Evolutionary conservation across 108 stramenopile genomes (phyloP), one percentile per base, ranked within the genome.

Genomic region (Thalassiosira profunda): DNA sequence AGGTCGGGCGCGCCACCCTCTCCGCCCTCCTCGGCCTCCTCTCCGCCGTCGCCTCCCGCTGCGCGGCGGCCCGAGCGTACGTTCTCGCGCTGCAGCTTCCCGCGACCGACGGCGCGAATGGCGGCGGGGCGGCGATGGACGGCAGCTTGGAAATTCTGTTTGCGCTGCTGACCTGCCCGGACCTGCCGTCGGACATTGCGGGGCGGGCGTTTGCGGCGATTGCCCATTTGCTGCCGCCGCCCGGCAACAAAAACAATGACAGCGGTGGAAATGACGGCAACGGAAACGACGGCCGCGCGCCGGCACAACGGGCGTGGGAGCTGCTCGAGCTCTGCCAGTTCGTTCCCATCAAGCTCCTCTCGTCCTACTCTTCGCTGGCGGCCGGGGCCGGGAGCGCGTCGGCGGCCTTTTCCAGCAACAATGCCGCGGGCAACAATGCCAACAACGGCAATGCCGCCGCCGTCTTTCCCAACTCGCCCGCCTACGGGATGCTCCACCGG

Each of bases 151-250:
- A 80, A 58, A 74, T 91, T 58, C 66, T 95, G 14, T 92, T 95
- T 64, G 76, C 84, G 3, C 56, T 80, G 25, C 70, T 95, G 29
- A 81, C 80, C 2, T 65, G 79, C 46, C 73, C 83, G 11, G n/a
- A n/a, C n/a, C 48, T 94, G 6, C 57, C 87, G 20, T 76, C 87
- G 1, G 66, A 63, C 11, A 58, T 88, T 41, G 67, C 82, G 47
- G 93, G 93, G 15, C 70, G 76, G 47, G 76, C 87, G 12, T 82
- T 94, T 45, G 67, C 75, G 36, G 79, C 92, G 2, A 91, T 91
- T 63, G 86, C 92, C 1, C 85, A 75, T 66, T 81, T 94, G 36
- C 37, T 94, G 41, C 81, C 61, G 23, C 28, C 44, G 43, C 11
- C 31, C 73, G 25, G 43, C 41, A 4, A 28, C 28, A 15, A 28